Evolutionary conservation across 306 rosid genomes (phyloP).

Genomic region (Coriaria nepalensis): DNA sequence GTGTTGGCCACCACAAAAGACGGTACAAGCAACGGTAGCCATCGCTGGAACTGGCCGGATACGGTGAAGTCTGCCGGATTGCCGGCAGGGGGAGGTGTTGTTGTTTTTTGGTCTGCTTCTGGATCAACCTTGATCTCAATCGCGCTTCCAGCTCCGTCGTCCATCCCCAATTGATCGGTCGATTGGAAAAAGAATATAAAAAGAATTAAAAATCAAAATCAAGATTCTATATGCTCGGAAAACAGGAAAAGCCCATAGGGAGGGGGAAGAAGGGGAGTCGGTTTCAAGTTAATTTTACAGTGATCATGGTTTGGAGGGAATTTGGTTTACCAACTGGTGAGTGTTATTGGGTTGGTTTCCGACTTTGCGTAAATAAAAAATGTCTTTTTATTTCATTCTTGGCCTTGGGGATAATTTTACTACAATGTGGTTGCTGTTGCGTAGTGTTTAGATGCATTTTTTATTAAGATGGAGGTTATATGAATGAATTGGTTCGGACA

Average conservation of each 20-base stretch:
- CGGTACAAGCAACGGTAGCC: slow-evolving; percentile 16
- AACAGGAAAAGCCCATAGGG: not conserved
- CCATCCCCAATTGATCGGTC: slow-evolving; percentile 4
- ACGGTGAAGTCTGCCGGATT: not conserved
- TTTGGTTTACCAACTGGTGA: not conserved
- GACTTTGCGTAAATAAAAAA: too few species aligned
- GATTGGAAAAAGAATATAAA: slow-evolving; percentile 2
- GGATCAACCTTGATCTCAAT: slow-evolving; percentile 10
- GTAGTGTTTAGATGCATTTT: too few species aligned
- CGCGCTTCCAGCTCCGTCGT: not conserved
- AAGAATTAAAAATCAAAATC: not conserved
- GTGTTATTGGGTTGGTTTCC: not conserved
- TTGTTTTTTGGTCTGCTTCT: not conserved
- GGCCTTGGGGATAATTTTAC: too few species aligned
- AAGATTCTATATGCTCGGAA: not conserved
- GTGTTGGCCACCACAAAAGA: slow-evolving; percentile 10
- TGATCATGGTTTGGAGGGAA: slow-evolving; percentile 15
- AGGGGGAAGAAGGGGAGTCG: not conserved
- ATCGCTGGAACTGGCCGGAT: slow-evolving; percentile 4
- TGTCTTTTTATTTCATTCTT: too few species aligned
- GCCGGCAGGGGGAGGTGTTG: not conserved
- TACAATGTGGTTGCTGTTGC: too few species aligned
- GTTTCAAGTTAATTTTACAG: not conserved
- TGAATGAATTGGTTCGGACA: too few species aligned
- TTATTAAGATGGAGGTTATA: too few species aligned